phyloP scores from a whole-genome alignment of 2,329 filamentous ascomycete species.

The Cladosporium sp. region DNA sequence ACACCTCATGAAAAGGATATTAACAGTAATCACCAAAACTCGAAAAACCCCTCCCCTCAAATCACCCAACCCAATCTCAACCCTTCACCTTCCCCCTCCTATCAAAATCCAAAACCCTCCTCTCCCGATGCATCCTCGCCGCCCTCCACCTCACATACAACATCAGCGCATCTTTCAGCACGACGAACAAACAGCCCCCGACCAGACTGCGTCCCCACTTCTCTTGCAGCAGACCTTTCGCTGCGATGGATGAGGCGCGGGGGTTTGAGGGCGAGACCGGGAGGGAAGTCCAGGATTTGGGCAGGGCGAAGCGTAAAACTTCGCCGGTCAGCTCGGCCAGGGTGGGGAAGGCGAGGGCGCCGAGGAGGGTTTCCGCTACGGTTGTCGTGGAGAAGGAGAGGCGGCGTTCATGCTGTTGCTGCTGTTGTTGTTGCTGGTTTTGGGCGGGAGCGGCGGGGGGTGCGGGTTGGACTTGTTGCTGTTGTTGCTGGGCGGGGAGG shows the following conservation, averaged over 20 bases:
- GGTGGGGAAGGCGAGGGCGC: slow-evolving; percentile 73
- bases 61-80: not conserved
- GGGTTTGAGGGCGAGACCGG: too few relatives aligned
- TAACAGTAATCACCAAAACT: too few relatives aligned
- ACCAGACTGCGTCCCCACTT: slow-evolving; percentile 86
- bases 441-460: slow-evolving; percentile 15
- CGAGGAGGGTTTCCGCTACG: slow-evolving; percentile 58
- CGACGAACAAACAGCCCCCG: slow-evolving; percentile 83
- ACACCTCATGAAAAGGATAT: too few relatives aligned
- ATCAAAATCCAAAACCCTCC: slow-evolving; percentile 43
- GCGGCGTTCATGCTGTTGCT: slow-evolving; percentile 31
- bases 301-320: slow-evolving; percentile 64
- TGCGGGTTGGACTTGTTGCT: slow-evolving; percentile 26
- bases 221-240: slow-evolving; percentile 61
- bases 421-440: slow-evolving; percentile 22
- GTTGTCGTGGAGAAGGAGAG: slow-evolving; percentile 51
- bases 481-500: slow-evolving; percentile 16
- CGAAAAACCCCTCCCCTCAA: too few relatives aligned
- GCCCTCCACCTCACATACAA: slow-evolving; percentile 55
- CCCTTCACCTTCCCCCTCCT: slow-evolving; percentile 9
- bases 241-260: slow-evolving; percentile 20
- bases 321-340: slow-evolving; percentile 78
- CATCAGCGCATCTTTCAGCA: slow-evolving; percentile 67
- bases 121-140: slow-evolving; percentile 44
- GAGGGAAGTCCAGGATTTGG: slow-evolving; percentile 60